Conservation (phyloP, 2,329 filamentous ascomycete genomes). For the Coleophoma crateriformis region DNA sequence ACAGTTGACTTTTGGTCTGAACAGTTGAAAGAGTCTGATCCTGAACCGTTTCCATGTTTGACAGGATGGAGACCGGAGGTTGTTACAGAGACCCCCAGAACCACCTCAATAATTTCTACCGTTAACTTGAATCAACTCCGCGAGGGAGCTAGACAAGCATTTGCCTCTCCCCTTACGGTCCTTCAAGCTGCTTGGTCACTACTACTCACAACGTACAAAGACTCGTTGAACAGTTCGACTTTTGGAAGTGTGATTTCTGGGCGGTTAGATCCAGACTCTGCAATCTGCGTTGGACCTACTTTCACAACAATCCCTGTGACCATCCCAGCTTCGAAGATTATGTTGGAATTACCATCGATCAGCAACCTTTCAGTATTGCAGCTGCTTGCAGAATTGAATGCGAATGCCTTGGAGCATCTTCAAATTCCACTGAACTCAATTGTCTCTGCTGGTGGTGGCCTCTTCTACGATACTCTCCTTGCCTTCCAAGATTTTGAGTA, state of each 20-base stretch:
- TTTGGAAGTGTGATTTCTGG: not conserved
- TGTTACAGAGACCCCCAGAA: not conserved
- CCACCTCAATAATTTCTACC: not conserved
- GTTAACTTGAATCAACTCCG: not conserved
- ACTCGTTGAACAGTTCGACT: not conserved
- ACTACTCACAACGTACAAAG: not conserved
- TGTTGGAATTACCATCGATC: not conserved
- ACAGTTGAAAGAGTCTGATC: not conserved
- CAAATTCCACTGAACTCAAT: slow-evolving; percentile 1
- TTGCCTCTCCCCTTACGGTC: not conserved
- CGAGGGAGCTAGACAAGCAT: not conserved
- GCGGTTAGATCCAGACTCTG: not conserved
- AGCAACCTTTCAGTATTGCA: not conserved
- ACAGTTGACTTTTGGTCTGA: not conserved
- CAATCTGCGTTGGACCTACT: not conserved
- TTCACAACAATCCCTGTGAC: not conserved
- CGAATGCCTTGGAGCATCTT: not conserved
- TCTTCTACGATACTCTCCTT: slow-evolving; percentile 1
- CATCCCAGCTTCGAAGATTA: not conserved
- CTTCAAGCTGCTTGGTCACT: not conserved
- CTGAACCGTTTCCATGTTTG: not conserved
- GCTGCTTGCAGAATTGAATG: not conserved
- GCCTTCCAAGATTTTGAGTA: slow-evolving; percentile 1
- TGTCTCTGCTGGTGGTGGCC: not conserved
- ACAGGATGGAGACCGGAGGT: not conserved